Percentiles rank a stretch among this genome's conserved stretches.
Evolutionary conservation across 2,329 filamentous ascomycete genomes (phyloP).

Genomic region (Calonectria pseudoreteaudii): DNA sequence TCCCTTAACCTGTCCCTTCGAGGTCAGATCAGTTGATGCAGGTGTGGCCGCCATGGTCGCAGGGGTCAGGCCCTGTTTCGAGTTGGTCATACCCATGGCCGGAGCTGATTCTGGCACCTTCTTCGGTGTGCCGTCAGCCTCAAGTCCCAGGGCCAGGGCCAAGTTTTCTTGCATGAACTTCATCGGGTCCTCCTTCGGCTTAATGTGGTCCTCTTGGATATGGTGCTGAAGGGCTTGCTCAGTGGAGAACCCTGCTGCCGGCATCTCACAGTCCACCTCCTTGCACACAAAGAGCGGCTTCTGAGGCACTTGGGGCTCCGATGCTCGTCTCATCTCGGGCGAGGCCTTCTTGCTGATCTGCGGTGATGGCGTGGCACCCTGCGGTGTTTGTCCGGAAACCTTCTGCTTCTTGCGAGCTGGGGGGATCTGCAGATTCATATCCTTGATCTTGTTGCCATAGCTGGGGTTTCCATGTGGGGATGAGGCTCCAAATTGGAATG

Average conservation of each 20-base stretch:
- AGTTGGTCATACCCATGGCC: slow-evolving; percentile 55
- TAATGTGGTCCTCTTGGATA: slow-evolving; percentile 69
- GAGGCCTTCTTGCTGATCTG: slow-evolving; percentile 61
- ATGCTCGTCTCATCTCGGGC: slow-evolving; percentile 55
- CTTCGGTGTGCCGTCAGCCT: slow-evolving; percentile 60
- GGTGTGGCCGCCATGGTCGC: slow-evolving; percentile 58
- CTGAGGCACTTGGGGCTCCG: slow-evolving; percentile 45
- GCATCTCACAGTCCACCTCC: slow-evolving; percentile 66
- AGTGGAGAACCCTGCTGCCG: slow-evolving; percentile 61
- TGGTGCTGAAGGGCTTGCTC: slow-evolving; percentile 67
- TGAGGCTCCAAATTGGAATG: slow-evolving; percentile 65
- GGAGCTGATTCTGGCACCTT: slow-evolving; percentile 45
- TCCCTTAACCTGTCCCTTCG: slow-evolving; percentile 61
- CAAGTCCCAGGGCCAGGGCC: slow-evolving; percentile 62
- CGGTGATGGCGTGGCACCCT: slow-evolving; percentile 59
- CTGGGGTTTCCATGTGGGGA: slow-evolving; percentile 71
- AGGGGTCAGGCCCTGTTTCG: slow-evolving; percentile 63
- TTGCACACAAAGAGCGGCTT: slow-evolving; percentile 63
- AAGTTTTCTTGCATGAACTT: slow-evolving; percentile 65
- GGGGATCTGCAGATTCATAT: slow-evolving; percentile 69
- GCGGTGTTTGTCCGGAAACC: slow-evolving; percentile 54
- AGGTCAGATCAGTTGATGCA: slow-evolving; percentile 63
- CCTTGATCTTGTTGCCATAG: slow-evolving; percentile 63
- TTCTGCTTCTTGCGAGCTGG: slow-evolving; percentile 69
- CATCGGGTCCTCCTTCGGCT: slow-evolving; percentile 65